These are phyloP conservation scores for Cinchona pubescens DNA, from an alignment of 257 asterid species.

Conservation along the genomic window DNA sequence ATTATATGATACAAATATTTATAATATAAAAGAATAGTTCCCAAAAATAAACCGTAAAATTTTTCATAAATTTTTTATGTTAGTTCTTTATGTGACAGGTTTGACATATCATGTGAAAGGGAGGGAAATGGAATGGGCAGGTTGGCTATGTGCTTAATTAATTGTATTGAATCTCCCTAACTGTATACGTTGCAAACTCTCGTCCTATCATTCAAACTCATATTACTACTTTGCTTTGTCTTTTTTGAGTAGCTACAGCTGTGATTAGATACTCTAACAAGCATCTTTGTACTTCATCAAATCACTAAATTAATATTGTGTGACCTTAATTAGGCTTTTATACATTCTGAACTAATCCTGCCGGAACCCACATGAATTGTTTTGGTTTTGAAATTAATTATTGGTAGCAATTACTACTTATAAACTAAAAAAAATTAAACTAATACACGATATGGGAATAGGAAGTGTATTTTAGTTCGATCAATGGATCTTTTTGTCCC, in stretches of 20 bases:
- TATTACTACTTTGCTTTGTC: background rate
- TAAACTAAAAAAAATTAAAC: too few species aligned
- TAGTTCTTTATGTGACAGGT: background rate
- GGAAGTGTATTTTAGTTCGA: too few species aligned
- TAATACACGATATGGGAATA: too few species aligned
- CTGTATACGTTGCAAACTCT: background rate
- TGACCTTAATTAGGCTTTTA: background rate
- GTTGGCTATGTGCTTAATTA: background rate
- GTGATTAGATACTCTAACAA: background rate
- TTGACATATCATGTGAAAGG: constrained; percentile 14
- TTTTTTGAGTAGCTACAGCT: background rate
- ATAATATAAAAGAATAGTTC: too few species aligned
- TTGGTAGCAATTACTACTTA: background rate
- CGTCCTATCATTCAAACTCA: background rate
- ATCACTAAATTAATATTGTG: too few species aligned
- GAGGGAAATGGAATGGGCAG: background rate
- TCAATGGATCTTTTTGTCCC: too few species aligned
- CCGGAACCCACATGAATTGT: background rate
- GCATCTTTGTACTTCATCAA: background rate
- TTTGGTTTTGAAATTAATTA: background rate
- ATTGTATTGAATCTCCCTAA: too few species aligned
- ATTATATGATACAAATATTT: too few species aligned
- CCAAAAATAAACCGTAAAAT: too few species aligned
- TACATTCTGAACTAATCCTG: background rate
- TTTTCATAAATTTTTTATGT: too few species aligned